Percentiles rank a stretch among this genome's conserved stretches.
Evolutionary conservation across 2,329 filamentous ascomycete species (phyloP).

Genomic region (Colletotrichum sp.): DNA sequence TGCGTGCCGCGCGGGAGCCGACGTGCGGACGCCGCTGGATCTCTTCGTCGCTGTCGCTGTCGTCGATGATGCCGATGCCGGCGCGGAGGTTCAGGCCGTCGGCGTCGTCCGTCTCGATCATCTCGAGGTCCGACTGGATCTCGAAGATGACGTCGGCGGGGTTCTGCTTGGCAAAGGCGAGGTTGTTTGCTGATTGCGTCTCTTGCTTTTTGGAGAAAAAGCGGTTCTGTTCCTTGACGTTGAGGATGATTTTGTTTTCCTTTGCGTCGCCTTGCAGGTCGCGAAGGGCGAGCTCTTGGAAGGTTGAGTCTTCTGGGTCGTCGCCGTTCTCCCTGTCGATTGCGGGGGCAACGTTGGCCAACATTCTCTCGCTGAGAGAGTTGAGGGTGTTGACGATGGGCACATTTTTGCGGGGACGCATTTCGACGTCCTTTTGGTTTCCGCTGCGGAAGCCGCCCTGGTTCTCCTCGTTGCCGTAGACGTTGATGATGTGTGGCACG

Average conservation of each 20-base stretch:
- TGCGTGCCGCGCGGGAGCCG: conserved; percentile 72
- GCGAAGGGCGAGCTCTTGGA: conserved; percentile 75
- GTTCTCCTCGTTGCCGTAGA: conserved; percentile 95
- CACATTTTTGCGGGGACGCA: conserved; percentile 82
- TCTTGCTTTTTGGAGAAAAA: conserved; percentile 74
- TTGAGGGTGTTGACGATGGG: conserved; percentile 92
- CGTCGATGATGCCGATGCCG: conserved; percentile 72
- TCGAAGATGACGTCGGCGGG: conserved; percentile 70
- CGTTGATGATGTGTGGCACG: conserved; percentile 87
- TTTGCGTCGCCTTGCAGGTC: conserved; percentile 79
- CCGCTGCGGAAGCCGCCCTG: conserved; percentile 82
- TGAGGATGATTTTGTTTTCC: conserved; percentile 81
- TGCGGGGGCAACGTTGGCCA: conserved; percentile 82
- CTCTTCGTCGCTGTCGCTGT: conserved; percentile 72
- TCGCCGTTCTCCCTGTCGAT: conserved; percentile 69
- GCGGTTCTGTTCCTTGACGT: conserved; percentile 84
- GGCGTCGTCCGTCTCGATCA: conserved; percentile 50
- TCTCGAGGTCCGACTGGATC: conserved; percentile 66
- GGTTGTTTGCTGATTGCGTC: conserved; percentile 45
- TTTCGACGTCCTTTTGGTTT: conserved; percentile 88
- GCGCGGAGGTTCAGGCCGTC: conserved; percentile 65
- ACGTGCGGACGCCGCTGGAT: conserved; percentile 56
- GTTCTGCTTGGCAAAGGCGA: conserved; percentile 71
- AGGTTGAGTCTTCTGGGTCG: conserved; percentile 75
- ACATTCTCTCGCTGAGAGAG: conserved; percentile 88